These are phyloP conservation scores for Podaxis sp. DNA, from an alignment of 768 basidiomycete species.

Conservation along the genomic window DNA sequence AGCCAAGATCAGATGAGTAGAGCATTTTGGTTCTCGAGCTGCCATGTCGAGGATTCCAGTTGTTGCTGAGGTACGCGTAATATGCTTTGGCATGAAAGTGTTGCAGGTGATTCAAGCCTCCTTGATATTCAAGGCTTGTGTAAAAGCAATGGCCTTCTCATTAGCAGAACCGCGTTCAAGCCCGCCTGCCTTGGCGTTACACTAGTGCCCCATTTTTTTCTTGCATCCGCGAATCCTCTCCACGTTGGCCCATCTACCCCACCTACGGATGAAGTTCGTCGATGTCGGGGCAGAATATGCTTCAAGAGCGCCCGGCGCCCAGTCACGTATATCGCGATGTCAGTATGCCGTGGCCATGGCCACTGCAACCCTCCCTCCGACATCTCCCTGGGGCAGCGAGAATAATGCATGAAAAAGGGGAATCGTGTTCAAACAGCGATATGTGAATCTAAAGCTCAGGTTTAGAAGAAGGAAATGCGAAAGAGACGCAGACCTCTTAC, in stretches of 20 bases:
- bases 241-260: neutral
- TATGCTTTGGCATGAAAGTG: neutral
- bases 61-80: neutral
- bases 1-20: neutral
- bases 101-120: neutral
- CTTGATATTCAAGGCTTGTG: neutral
- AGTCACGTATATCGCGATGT: neutral
- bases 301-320: neutral
- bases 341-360: neutral
- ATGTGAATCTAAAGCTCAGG: neutral
- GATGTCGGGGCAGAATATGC: neutral
- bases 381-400: neutral
- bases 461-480: neutral
- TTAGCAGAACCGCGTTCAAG: neutral
- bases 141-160: neutral
- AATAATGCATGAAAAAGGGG: neutral
- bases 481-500: neutral
- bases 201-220: neutral
- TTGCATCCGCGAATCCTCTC: neutral
- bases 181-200: neutral
- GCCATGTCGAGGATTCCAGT: neutral
- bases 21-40: neutral
- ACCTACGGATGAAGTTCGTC: neutral
- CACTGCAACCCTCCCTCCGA: neutral
- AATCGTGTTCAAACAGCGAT: neutral